phyloP scores from a whole-genome alignment of 176 grass and related monocot genomes.

The Paspalum vaginatum region DNA sequence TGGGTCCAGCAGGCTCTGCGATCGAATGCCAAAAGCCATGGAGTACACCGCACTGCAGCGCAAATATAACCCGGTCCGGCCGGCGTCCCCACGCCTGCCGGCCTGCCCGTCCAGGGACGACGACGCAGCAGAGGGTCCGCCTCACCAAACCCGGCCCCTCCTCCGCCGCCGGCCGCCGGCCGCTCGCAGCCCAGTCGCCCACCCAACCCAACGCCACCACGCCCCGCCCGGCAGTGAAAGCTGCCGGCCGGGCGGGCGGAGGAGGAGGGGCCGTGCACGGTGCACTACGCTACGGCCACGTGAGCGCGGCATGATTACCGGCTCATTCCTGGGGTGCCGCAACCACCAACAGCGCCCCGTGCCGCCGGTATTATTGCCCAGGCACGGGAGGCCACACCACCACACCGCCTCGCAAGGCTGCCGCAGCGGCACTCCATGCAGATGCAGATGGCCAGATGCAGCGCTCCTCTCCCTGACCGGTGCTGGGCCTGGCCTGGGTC shows the following conservation, averaged over 20 bases:
- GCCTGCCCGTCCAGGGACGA: neutral
- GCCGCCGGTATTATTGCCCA: conserved; percentile 42
- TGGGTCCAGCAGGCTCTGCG: neutral
- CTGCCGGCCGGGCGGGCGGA: conserved; percentile 17
- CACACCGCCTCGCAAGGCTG: conserved; percentile 31
- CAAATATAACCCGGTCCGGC: neutral
- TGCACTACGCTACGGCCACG: conserved; percentile 21
- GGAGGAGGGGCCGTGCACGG: neutral
- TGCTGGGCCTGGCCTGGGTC: too few relatives aligned
- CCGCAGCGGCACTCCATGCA: neutral
- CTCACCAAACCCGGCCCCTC: conserved; percentile 21
- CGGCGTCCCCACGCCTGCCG: neutral
- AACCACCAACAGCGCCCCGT: conserved; percentile 50
- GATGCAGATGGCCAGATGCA: neutral
- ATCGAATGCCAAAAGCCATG: conserved; percentile 29
- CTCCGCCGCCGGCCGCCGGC: neutral
- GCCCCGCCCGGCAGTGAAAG: conserved; percentile 32
- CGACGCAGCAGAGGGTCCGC: neutral
- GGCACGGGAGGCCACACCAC: conserved; percentile 1
- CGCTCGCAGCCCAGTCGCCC: too few relatives aligned
- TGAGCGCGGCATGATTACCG: conserved; percentile 42
- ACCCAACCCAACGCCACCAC: neutral
- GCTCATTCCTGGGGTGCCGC: conserved; percentile 34
- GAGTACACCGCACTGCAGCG: neutral
- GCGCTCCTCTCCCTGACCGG: too few relatives aligned